These are phyloP conservation scores for Pseudocercospora eumusae DNA, from an alignment of 2,329 filamentous ascomycete species.

Conservation along the genomic window DNA sequence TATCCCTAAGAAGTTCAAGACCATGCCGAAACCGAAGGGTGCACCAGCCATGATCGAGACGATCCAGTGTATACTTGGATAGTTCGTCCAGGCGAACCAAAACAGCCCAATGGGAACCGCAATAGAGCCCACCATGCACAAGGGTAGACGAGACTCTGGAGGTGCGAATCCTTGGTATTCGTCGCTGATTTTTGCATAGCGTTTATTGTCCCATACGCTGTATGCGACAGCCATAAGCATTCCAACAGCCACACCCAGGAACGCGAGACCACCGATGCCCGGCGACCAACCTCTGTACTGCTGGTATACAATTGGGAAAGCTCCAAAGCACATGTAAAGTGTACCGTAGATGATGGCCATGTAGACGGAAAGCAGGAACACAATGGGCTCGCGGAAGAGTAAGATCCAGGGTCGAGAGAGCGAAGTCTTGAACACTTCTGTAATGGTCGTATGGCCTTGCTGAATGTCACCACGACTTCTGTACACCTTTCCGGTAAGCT, in stretches of 20 bases:
- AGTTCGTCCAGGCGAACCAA: conserved; percentile 66
- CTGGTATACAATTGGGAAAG: conserved; percentile 63
- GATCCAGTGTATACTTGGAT: conserved; percentile 56
- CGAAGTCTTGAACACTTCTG: conserved; percentile 54
- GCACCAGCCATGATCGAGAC: conserved; percentile 53
- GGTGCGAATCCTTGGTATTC: conserved; percentile 58
- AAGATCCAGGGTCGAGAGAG: conserved; percentile 67
- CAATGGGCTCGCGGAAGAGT: conserved; percentile 54
- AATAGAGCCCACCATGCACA: conserved; percentile 63
- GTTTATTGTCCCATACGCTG: conserved; percentile 55
- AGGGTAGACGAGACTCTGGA: conserved; percentile 66
- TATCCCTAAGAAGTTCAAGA: conserved; percentile 66
- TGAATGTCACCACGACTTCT: conserved; percentile 49
- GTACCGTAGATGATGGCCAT: conserved; percentile 52
- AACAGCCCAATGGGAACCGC: conserved; percentile 64
- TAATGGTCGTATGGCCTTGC: conserved; percentile 41
- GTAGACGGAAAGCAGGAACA: conserved; percentile 50
- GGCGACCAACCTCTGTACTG: conserved; percentile 58
- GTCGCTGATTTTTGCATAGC: conserved; percentile 53
- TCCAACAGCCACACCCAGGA: conserved; percentile 68
- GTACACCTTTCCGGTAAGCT: conserved; percentile 57
- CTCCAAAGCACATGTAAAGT: conserved; percentile 51
- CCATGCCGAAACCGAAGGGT: conserved; percentile 61
- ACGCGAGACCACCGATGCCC: conserved; percentile 64
- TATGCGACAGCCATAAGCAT: conserved; percentile 62